Base-by-base conservation (phyloP, 2,329 filamentous ascomycete genomes). In the Davidsoniella neocaledoniae region DNA sequence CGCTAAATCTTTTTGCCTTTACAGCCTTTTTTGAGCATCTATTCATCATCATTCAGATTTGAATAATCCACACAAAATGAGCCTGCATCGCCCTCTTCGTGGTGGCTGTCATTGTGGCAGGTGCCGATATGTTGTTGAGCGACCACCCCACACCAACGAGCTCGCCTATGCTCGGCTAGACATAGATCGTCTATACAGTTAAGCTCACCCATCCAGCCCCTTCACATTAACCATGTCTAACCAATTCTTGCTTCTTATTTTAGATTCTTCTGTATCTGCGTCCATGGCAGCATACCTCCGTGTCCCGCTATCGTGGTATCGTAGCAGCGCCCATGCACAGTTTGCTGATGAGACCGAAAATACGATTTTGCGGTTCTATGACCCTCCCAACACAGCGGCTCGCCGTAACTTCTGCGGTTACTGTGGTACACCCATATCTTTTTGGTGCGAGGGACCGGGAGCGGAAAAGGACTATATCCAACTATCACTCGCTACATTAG, bases 371-470 rank as follows among this genome's bases (percentile, higher is more conserved):
- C 75, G 80, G 39, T 71, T 73, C 44, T 87, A 84, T 62, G 76
- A 76, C 8, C 73, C 79, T 19, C 69, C 69, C 2, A 66, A 69
- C 56, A 73, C 74, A 12, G 66, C 74, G 57, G 70, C 76, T 1
- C 78, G 82, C 61, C 78, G 85, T 46, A 76, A 86, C 56, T 95
- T 95, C 64, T 95, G 88, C 65, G 88, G 88, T 21, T 93, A 83
- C 67, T 94, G 88, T 62, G 88, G 88, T 48, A 94, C 87, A 0
- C 83, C 84, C 10, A 68, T 95, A 49, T 82, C 81, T 0, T 86
- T 81, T 57, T 94, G 86, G 86, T 81, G 79, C 43, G 87, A 94
- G 62, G 65, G 76, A 21, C 82, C 83, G 0, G 67, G 64, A 1
- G 70, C 70, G 47, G 84, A 91, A 61, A 81, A 81, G 10, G 78